Base-by-base conservation (phyloP, 1,284 basidiomycete genomes). In the Boletus sp. region DNA sequence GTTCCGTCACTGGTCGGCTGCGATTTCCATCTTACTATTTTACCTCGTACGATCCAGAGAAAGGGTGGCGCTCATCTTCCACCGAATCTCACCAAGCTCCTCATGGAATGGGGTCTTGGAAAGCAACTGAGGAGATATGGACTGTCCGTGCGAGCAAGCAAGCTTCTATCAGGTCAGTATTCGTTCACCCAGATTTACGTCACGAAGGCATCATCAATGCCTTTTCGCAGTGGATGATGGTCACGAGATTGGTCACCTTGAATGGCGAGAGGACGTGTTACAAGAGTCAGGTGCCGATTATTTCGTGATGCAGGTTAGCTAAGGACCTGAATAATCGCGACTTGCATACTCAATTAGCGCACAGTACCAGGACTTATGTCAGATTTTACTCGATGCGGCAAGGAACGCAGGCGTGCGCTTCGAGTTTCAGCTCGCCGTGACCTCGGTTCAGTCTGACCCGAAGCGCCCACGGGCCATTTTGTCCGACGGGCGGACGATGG, bases 261-360 rank as follows among this genome's bases (percentile, higher is more conserved):
- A 78, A 57, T 85, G 83, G 81, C 74, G 76, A 57, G 76, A 82
- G 52, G 79, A 80, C 33, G 75, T 85, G 7, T 76, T 85, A 57
- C 70, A 76, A 53, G 83, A 84, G 59, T 78, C 79, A 0, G 83
- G 83, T 7, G 83, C 78, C 1, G 78, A 82, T 22, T 84, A 83
- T 61, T 66, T 80, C 46, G 66, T 84, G 53, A 76, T 82, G 61
- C 73, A 78, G 63, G 81, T 82, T 57, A 60, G 77, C 68, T 41
- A 18, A 13, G 13, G 13, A 4, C 39, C 43, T 20, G 22, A 35
- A 11, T 37, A 7, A 5, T 29, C 8, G 24, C 22, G 1, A 41
- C 39, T 18, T 58, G 35, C 55, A 33, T 50, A 27, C 51, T 61
- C 42, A 63, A 51, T 35, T 55, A 57, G 58, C 47, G 41, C 57